Evolutionary conservation across 129 eudicot genomes (phyloP).

Genomic region (Daucus carota): DNA sequence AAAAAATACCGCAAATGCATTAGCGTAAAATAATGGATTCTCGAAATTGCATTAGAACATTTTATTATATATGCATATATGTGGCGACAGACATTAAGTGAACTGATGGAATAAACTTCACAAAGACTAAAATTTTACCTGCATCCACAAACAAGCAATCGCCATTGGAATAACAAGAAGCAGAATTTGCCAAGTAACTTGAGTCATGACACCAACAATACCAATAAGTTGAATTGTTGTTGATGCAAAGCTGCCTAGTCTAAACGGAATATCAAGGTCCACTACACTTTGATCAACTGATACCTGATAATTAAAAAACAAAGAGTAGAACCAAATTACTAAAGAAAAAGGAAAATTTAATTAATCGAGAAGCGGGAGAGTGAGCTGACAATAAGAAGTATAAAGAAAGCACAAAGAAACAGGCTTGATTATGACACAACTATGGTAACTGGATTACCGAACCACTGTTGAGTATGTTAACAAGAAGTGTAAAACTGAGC

Average conservation of each 20-base stretch:
- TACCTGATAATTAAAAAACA: constrained; percentile 41
- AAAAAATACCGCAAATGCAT: not conserved
- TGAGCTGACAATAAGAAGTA: not conserved
- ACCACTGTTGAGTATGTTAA: not conserved
- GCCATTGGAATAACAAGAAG: constrained; percentile 96
- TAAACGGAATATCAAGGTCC: constrained; percentile 90
- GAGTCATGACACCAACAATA: constrained; percentile 83
- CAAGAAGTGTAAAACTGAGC: not conserved
- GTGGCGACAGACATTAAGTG: not conserved
- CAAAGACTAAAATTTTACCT: constrained; percentile 36
- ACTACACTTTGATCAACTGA: constrained; percentile 91
- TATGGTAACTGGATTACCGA: not conserved
- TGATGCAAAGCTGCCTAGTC: constrained; percentile 94
- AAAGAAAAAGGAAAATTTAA: not conserved
- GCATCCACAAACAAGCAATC: constrained; percentile 95
- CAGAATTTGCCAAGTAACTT: constrained; percentile 84
- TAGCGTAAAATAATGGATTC: not conserved
- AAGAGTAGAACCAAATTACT: not conserved
- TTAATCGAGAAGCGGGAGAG: not conserved
- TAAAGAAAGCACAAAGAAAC: not conserved
- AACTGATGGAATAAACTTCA: not conserved
- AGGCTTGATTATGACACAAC: not conserved
- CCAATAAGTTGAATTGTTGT: constrained; percentile 94
- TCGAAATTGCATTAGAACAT: not conserved
- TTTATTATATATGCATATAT: not conserved